Evolutionary conservation across 2,329 filamentous ascomycete genomes (phyloP).

Genomic region (Phaeosphaeria sp.): DNA sequence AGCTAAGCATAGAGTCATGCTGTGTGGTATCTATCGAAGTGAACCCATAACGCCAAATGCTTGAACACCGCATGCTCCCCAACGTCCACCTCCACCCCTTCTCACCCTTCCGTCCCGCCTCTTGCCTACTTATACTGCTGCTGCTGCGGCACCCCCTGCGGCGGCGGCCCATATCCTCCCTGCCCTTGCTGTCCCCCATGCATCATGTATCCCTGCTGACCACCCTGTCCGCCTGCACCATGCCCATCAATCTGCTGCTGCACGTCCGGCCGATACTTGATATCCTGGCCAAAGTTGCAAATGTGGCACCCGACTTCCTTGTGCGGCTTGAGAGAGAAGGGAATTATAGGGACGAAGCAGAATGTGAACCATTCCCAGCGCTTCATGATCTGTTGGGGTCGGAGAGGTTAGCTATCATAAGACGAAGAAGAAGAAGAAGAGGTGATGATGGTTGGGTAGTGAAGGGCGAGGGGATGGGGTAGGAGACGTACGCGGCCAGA

Average conservation of each 20-base stretch:
- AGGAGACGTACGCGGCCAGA: slow-evolving; percentile 47
- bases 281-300: slow-evolving; percentile 75
- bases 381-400: slow-evolving; percentile 12
- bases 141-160: slow-evolving; percentile 31
- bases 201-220: slow-evolving; percentile 26
- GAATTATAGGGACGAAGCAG: slow-evolving; percentile 77
- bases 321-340: slow-evolving; percentile 65
- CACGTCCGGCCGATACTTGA: slow-evolving; percentile 52
- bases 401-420: background rate
- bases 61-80: background rate
- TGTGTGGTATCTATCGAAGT: slow-evolving; percentile 19
- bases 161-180: slow-evolving; percentile 11
- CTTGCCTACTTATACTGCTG: slow-evolving; percentile 27
- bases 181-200: slow-evolving; percentile 17
- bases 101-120: background rate
- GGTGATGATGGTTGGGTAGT: background rate
- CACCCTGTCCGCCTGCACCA: slow-evolving; percentile 12
- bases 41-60: slow-evolving; percentile 13
- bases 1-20: background rate
- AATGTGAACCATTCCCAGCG: slow-evolving; percentile 72
- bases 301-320: slow-evolving; percentile 75
- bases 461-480: background rate
- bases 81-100: background rate
- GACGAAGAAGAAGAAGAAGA: too few species aligned
- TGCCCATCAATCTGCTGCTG: slow-evolving; percentile 35